phyloP scores from a whole-genome alignment of 176 grass and related monocot species.

The sorghum (Sorghum bicolor) region Sorghum_bicolor_NCBIv3 NC_012873.2:62406501-62407000 shows the following conservation, averaged over 20 bases:
- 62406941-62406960: neutral
- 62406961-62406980: neutral
- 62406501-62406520: neutral
- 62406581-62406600: neutral
- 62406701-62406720: neutral
- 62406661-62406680: neutral
- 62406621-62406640: neutral
- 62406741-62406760: neutral
- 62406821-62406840: neutral
- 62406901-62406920: neutral
- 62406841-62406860: conserved; percentile 8
- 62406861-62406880: neutral
- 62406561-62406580: neutral
- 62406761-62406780: neutral
- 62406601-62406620: conserved; percentile 8
- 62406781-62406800: neutral
- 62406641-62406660: conserved; percentile 1
- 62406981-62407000: neutral
- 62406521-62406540: neutral
- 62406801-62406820: neutral
- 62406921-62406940: neutral
- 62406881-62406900: neutral
- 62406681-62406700: neutral
- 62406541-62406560: neutral
- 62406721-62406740: neutral